Evolutionary conservation across 179 eudicot genomes (phyloP), one percentile per base, ranked within the genome.

Genomic region (Drosera spatulata): DNA sequence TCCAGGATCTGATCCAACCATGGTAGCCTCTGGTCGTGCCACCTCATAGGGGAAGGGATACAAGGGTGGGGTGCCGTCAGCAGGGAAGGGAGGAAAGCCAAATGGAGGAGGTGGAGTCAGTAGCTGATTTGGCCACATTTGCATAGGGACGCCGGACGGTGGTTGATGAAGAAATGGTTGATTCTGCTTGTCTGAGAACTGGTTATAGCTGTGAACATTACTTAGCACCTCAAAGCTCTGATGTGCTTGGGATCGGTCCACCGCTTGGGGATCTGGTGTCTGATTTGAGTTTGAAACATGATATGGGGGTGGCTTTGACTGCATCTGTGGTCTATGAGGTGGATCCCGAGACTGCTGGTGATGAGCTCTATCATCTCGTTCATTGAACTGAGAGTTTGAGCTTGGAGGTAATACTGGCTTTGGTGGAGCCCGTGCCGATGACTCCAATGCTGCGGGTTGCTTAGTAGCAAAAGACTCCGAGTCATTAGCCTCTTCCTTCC

Each of bases 351-450:
- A 63, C 63, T 66, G 86, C 40, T 58, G 66, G 38, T 67, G 78
- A 8, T 73, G 78, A 68, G 77, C 54, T 65, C 77, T 79, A 69
- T 86, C 91, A 0, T 88, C 84, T n/a, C 79, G 82, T 53, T 83
- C 87, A 66, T 75, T 69, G 41, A 58, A 53, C 39, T 71, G 85
- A 62, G 88, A 66, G 61, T 67, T 77, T 41, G 82, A 73, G 68
- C 59, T 69, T 59, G 86, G 81, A 52, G 83, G 78, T 55, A 81
- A 76, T 14, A 58, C 66, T 12, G 85, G 66, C 63, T 75, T 77
- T 51, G 77, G 71, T 5, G 88, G 85, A 37, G 87, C 93, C 56
- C 87, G 82, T 53, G 76, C 81, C 53, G 89, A 85, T 60, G 98
- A 74, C 12, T 93, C 97, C 41, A 78, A 66, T 14, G 90, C 71